phyloP scores from a whole-genome alignment of 495 filamentous ascomycete species.

The Penicillium riverlandense region DNA sequence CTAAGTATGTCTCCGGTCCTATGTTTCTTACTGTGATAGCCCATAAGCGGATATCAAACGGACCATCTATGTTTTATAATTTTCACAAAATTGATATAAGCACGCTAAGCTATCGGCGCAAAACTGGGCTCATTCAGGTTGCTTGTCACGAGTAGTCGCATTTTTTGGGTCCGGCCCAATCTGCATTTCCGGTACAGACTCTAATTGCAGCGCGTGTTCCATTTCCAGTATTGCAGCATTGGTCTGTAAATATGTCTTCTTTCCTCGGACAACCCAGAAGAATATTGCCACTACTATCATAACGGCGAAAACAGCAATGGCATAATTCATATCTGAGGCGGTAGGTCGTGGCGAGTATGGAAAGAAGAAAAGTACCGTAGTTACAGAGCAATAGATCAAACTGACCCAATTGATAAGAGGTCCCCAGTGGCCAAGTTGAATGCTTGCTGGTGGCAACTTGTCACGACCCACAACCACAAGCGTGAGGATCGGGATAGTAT shows the following conservation, averaged over 20 bases:
- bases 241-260: slow-evolving; percentile 27
- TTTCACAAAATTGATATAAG: no score
- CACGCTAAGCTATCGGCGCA: no score
- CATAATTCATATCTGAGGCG: slow-evolving; percentile 38
- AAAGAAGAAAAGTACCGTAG: slow-evolving; percentile 41
- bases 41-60: no score
- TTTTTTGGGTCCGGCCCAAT: slow-evolving; percentile 6
- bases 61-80: no score
- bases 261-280: slow-evolving; percentile 35
- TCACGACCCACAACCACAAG: slow-evolving; percentile 33
- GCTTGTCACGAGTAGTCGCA: not conserved
- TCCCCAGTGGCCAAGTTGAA: slow-evolving; percentile 27
- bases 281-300: slow-evolving; percentile 36
- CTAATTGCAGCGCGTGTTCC: slow-evolving; percentile 20
- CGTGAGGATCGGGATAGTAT: slow-evolving; percentile 33
- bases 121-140: not conserved
- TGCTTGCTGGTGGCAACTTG: slow-evolving; percentile 27
- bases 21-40: no score
- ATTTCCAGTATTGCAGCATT: slow-evolving; percentile 30
- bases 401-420: slow-evolving; percentile 29
- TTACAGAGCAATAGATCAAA: slow-evolving; percentile 33
- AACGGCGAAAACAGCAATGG: slow-evolving; percentile 40
- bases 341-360: slow-evolving; percentile 28
- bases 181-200: slow-evolving; percentile 12
- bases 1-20: no score